These are phyloP conservation scores for Neofusicoccum laricinum DNA, from an alignment of 2,329 filamentous ascomycete genomes.

Conservation along the genomic window DNA sequence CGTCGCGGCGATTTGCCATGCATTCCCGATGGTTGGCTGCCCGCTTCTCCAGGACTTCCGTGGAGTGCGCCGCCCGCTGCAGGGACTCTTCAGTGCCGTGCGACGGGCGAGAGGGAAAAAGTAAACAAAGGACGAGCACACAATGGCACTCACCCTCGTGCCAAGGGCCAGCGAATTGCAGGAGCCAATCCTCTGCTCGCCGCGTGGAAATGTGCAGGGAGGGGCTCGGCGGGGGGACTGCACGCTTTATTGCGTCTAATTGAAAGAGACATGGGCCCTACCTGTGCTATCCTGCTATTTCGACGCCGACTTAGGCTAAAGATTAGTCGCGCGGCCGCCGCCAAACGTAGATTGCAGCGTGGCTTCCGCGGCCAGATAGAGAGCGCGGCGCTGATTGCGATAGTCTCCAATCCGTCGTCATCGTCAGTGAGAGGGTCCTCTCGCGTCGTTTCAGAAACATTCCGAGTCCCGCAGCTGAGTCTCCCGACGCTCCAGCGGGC, in stretches of 20 bases:
- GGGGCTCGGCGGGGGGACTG: not conserved
- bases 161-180: conserved; percentile 2
- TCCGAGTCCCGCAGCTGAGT: conserved; percentile 14
- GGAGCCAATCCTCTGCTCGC: not conserved
- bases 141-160: not conserved
- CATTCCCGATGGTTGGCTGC: conserved; percentile 13
- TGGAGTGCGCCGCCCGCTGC: conserved; percentile 4
- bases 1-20: conserved; percentile 5
- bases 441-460: conserved; percentile 16
- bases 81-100: conserved; percentile 9
- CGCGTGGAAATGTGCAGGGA: not conserved
- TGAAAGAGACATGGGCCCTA: not conserved
- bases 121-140: not conserved
- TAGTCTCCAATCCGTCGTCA: not conserved
- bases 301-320: conserved; percentile 4
- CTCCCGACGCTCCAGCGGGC: conserved; percentile 11
- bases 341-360: conserved; percentile 1
- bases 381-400: not conserved
- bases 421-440: not conserved
- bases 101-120: conserved; percentile 3
- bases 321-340: conserved; percentile 1
- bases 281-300: not conserved
- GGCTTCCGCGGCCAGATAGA: not conserved
- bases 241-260: not conserved
- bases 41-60: not conserved